phyloP scores from a whole-genome alignment of 169 alveolate genomes.

The Plasmodium relictum region DNA sequence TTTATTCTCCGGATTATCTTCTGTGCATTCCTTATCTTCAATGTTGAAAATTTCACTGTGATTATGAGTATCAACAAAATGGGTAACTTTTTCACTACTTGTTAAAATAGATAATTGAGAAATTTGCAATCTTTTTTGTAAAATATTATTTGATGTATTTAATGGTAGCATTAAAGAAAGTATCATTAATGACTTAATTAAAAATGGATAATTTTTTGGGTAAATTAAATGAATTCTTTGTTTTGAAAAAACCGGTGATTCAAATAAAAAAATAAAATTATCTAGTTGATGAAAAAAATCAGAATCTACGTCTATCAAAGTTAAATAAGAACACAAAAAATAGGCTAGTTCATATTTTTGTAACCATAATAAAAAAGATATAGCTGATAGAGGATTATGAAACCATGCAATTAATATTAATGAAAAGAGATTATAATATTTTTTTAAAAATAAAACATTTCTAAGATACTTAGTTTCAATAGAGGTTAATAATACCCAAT shows the following conservation, averaged over 20 bases:
- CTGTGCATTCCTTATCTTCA: neutral
- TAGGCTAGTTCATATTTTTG: slow-evolving; percentile 84
- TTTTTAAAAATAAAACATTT: slow-evolving; percentile 74
- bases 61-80: slow-evolving; percentile 31
- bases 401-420: slow-evolving; percentile 83
- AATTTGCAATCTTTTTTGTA: slow-evolving; percentile 69
- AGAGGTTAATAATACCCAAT: slow-evolving; percentile 86
- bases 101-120: slow-evolving; percentile 66
- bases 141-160: slow-evolving; percentile 62
- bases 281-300: slow-evolving; percentile 83
- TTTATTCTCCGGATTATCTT: neutral
- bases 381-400: slow-evolving; percentile 79
- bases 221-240: slow-evolving; percentile 84
- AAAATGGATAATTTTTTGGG: slow-evolving; percentile 81
- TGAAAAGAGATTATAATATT: slow-evolving; percentile 72
- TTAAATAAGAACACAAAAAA: slow-evolving; percentile 50
- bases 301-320: slow-evolving; percentile 31
- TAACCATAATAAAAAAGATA: slow-evolving; percentile 85
- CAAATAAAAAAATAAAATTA: slow-evolving; percentile 82
- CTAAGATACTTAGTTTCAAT: slow-evolving; percentile 84
- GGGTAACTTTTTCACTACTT: neutral
- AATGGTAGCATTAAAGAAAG: slow-evolving; percentile 67
- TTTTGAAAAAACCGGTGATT: slow-evolving; percentile 83
- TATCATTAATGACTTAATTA: slow-evolving; percentile 81
- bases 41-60: slow-evolving; percentile 25